Conservation (phyloP, 176 grass and related monocot genomes). For the Thinopyrum elongatum region DNA sequence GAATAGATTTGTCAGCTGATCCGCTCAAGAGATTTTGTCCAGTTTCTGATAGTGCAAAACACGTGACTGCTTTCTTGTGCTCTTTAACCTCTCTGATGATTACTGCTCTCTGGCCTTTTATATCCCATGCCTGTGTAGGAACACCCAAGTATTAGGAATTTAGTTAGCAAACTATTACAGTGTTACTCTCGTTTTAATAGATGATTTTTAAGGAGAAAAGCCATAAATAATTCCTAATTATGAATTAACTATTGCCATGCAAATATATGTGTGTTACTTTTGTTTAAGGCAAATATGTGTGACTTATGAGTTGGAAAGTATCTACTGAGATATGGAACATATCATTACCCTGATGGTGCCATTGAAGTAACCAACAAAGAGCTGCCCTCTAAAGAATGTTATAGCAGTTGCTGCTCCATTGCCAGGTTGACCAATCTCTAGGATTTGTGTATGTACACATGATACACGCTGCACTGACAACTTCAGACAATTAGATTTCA, state of each 20-base stretch:
- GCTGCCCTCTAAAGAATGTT: slow-evolving; percentile 86
- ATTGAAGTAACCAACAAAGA: slow-evolving; percentile 82
- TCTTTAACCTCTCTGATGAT: slow-evolving; percentile 80
- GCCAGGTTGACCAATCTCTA: slow-evolving; percentile 74
- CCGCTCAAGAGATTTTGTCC: slow-evolving; percentile 83
- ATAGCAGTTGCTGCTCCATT: slow-evolving; percentile 77
- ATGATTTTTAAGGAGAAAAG: not conserved
- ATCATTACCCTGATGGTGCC: slow-evolving; percentile 84
- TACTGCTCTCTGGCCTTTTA: slow-evolving; percentile 74
- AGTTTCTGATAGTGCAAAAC: slow-evolving; percentile 74
- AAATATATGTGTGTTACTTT: not conserved
- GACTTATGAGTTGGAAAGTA: slow-evolving; percentile 6
- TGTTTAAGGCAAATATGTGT: not conserved
- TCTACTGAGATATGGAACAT: slow-evolving; percentile 27
- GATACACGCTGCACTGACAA: slow-evolving; percentile 82
- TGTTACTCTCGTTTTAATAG: slow-evolving; percentile 6
- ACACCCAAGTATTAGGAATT: not conserved
- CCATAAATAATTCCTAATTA: not conserved
- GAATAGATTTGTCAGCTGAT: slow-evolving; percentile 90
- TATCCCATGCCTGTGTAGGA: slow-evolving; percentile 85
- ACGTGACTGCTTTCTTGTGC: slow-evolving; percentile 77
- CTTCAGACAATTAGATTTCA: slow-evolving; percentile 37
- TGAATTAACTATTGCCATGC: not conserved
- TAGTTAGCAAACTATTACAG: slow-evolving; percentile 2
- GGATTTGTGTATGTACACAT: slow-evolving; percentile 95